Base-by-base conservation (phyloP, 2,329 filamentous ascomycete genomes). In the Nemania sp. region DNA sequence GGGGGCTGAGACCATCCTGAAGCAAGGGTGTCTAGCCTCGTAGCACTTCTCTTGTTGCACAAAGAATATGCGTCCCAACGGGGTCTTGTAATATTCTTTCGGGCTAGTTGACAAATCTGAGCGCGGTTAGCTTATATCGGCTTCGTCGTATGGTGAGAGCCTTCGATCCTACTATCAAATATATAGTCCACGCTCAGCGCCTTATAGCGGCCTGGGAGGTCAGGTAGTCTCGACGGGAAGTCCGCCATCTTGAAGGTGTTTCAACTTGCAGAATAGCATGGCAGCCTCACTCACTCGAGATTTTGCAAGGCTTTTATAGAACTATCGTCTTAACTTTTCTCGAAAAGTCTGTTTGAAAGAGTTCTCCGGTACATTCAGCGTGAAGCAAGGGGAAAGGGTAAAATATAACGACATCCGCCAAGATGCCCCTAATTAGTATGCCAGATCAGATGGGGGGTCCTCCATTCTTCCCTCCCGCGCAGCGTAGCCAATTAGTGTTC, bases 241-340 rank as follows among this genome's bases (percentile, higher is more conserved):
- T 10, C 43, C 20, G 55, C 42, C 55, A 58, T 58, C 47, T 40
- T 39, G 42, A 39, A 47, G 42, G 7, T 58, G n/a, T 17, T 48
- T 17, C 5, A 29, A 13, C 17, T 25, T 45, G 42, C 42, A 13
- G 9, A 45, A 2, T 18, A 15, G 25, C 49, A 58, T 58, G 43
- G 49, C 18, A 21, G n/a, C n/a, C 7, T 18, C 25, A 18, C 5
- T 45, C n/a, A n/a, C n/a, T n/a, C 17, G 18, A 25, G 18, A 45
- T 21, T 45, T 7, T 29, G 25, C 25, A 29, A 29, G 7, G 25
- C 25, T 29, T 29, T 29, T 29, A 4, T 4, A 29, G 25, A 7
- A n/a, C n/a, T 29, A 29, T 29, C 7, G 4, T 29, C 7, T 29
- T 29, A 3, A 29, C 3, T 29, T 29, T 29, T 45, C 11, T 21